A percentile compares a stretch with the other conserved stretches of the same genome.
Evolutionary conservation across 1,139 yeast genomes (phyloP).

Genomic region (Yamadazyma pseudoaaseri): DNA sequence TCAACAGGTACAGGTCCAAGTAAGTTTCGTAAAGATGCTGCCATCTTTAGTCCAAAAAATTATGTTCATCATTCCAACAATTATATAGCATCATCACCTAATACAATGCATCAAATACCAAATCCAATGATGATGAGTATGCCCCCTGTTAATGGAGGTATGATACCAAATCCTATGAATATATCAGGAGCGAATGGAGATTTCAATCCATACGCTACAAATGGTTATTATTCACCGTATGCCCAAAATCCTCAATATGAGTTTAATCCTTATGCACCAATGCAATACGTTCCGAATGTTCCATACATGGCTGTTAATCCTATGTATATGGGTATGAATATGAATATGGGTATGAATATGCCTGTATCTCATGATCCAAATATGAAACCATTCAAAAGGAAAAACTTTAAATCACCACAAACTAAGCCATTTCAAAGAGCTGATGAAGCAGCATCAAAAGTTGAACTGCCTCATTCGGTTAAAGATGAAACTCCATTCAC

Average conservation of each 20-base stretch:
- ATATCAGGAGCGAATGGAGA: conserved; percentile 1
- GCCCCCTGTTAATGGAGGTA: conserved; percentile 5
- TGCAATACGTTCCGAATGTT: conserved; percentile 9
- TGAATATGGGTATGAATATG: conserved; percentile 1
- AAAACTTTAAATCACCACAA: conserved; percentile 6
- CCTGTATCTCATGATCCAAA: conserved; percentile 2
- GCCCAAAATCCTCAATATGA: conserved; percentile 13
- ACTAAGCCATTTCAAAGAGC: conserved; percentile 4
- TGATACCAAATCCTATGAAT: conserved; percentile 6
- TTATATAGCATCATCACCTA: conserved; percentile 6
- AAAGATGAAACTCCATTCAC: neutral
- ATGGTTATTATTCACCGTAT: conserved; percentile 11
- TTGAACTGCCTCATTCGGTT: neutral
- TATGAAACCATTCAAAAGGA: conserved; percentile 2
- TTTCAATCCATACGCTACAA: conserved; percentile 4
- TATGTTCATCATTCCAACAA: conserved; percentile 9
- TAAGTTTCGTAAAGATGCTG: conserved; percentile 45
- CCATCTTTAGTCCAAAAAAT: conserved; percentile 38
- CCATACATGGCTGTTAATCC: conserved; percentile 12
- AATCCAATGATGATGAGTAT: conserved; percentile 7
- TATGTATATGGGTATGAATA: conserved; percentile 7
- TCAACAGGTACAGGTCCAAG: conserved; percentile 26
- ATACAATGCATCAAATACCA: conserved; percentile 6
- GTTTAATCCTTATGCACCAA: conserved; percentile 11
- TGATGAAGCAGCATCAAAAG: neutral